Base-by-base conservation (phyloP, 108 stramenopile species). In the Cyclostephanos invisitatus region DNA sequence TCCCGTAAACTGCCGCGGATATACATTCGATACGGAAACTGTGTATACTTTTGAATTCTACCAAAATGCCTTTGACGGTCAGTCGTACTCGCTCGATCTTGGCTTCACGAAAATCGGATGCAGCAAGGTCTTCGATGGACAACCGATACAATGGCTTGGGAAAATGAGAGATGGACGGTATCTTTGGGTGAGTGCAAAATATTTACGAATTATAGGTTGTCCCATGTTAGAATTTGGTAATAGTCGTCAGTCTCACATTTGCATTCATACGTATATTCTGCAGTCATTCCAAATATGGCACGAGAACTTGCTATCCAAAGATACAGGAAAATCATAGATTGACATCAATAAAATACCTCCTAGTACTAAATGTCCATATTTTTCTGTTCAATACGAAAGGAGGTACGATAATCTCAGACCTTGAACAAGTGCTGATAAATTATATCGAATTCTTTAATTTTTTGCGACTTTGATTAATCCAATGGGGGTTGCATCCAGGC, bases 401-500 rank as follows among this genome's bases (percentile, higher is more conserved):
- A 32, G 32, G 3, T 32, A 32, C 4, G n/a, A n/a, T n/a, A n/a
- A n/a, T 32, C 32, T 4, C 2, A 3, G 32, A 32, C 4, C 32
- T 32, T 2, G 32, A 32, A 4, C 32, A 4, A 32, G 32, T 32
- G 2, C 2, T 32, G 3, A 3, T 32, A 32, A 32, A 32, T 32
- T 32, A 32, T 3, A 32, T 4, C 32, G 32, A 32, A 32, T 32
- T 4, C 32, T 32, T 4, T 32, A n/a, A n/a, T n/a, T n/a, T n/a
- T n/a, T n/a, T n/a, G n/a, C n/a, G n/a, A n/a, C n/a, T n/a, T n/a
- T n/a, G 40, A 40, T 60, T 66, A 86, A 81, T 84, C 83, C 63
- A 90, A 63, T 11, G 93, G 86, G 27, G 90, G 87, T 66, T 94
- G 93, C 36, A 78, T 70, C 93, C 93, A 94, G 21, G 89, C 91